Evolutionary conservation across 306 rosid genomes (phyloP).

Genomic region (Luffa aegyptiaca): DNA sequence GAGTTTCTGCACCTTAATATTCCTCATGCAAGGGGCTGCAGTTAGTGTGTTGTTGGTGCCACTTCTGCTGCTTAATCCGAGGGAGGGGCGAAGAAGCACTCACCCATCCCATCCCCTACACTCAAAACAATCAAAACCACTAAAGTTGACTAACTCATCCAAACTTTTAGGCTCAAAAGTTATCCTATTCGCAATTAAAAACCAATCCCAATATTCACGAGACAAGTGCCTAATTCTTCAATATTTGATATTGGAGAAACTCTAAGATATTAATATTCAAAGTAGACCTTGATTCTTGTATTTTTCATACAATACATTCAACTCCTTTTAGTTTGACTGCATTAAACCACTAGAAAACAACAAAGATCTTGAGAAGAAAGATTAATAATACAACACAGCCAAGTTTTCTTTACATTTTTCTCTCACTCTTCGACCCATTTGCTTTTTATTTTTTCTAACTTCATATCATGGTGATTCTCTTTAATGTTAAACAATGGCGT

Average conservation of each 20-base stretch:
- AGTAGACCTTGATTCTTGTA: slow-evolving; percentile 61
- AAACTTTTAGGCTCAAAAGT: too few species aligned
- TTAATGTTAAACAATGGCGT: slow-evolving; percentile 31
- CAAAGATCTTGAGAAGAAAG: slow-evolving; percentile 1
- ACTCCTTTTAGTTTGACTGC: slow-evolving; percentile 69
- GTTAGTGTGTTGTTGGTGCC: too few species aligned
- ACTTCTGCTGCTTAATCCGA: too few species aligned
- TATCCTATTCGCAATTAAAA: too few species aligned
- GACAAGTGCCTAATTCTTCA: neutral
- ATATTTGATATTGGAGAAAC: neutral
- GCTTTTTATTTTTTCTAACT: neutral
- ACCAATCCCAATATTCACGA: too few species aligned
- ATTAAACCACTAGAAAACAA: slow-evolving; percentile 70
- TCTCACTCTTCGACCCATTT: too few species aligned
- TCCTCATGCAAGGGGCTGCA: too few species aligned
- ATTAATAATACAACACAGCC: neutral
- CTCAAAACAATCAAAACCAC: too few species aligned
- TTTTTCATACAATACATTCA: slow-evolving; percentile 57
- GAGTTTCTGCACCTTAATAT: too few species aligned
- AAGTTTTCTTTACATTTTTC: neutral
- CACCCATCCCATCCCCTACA: too few species aligned
- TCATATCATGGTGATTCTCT: neutral
- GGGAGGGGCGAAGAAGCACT: too few species aligned
- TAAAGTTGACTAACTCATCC: too few species aligned
- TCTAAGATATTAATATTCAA: neutral